These are phyloP conservation scores for Cystobasidium pallidum DNA, from an alignment of 1,284 basidiomycete species.

Conservation along the genomic window DNA sequence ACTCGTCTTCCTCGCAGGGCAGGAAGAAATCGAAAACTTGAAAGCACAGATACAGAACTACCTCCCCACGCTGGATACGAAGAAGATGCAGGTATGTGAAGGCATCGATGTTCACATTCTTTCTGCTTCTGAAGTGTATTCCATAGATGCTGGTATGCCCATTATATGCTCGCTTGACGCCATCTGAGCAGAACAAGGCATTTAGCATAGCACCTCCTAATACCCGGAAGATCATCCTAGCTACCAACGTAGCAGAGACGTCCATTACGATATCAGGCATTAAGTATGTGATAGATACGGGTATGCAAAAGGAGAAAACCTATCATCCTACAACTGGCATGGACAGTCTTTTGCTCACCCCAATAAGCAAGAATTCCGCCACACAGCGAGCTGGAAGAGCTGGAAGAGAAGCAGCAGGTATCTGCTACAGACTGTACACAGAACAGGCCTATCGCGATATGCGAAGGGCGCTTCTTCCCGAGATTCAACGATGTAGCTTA, in stretches of 20 bases:
- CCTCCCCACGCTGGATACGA: slow-evolving; percentile 47
- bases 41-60: slow-evolving; percentile 71
- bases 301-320: slow-evolving; percentile 92
- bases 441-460: slow-evolving; percentile 72
- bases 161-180: slow-evolving; percentile 82
- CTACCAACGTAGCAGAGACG: slow-evolving; percentile 97
- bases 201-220: slow-evolving; percentile 71
- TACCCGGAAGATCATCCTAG: slow-evolving; percentile 85
- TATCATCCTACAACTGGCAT: slow-evolving; percentile 70
- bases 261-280: slow-evolving; percentile 97
- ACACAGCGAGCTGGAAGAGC: slow-evolving; percentile 88
- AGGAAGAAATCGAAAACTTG: slow-evolving; percentile 94
- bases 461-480: slow-evolving; percentile 72
- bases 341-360: slow-evolving; percentile 80
- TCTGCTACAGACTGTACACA: slow-evolving; percentile 87
- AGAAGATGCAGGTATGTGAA: slow-evolving; percentile 46
- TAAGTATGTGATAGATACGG: slow-evolving; percentile 91
- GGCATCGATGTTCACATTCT: not conserved
- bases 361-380: slow-evolving; percentile 86
- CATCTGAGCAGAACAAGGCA: slow-evolving; percentile 74
- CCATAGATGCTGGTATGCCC: slow-evolving; percentile 70
- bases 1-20: slow-evolving; percentile 91
- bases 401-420: slow-evolving; percentile 80
- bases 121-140: not conserved
- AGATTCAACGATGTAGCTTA: slow-evolving; percentile 83